Base-by-base conservation (phyloP, 768 basidiomycete species). In the Stropharia rugosoannulata region DNA sequence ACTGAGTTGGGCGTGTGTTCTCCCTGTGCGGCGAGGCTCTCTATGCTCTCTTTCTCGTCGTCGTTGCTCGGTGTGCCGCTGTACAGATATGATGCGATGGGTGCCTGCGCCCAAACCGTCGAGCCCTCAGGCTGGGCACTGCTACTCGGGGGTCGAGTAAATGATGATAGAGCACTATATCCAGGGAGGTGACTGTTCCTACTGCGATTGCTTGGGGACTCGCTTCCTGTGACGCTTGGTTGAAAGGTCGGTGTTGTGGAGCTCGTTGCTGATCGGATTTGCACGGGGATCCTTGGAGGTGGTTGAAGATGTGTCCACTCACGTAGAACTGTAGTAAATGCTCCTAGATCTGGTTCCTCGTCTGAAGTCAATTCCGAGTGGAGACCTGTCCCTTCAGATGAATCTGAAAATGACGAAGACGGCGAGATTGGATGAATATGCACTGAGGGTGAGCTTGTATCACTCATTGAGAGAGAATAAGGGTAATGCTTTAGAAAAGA, bases 281-380 rank as follows among this genome's bases (percentile, higher is more conserved):
- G 63, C 16, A 67, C 62, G 6, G 71, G 73, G 8, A 71, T 72
- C 42, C 78, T 70, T 15, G 75, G 77, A 46, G 68, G 68, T 3
- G 75, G 83, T 57, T 85, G 83, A 0, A 85, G 65, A 53, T 85
- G 78, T 16, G 66, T 77, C 69, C 85, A 75, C 52, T 84, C 87
- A n/a, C 87, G 79, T 44, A 90, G 80, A 19, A 90, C 86, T 36
- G 81, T 76, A 12, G 75, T 80, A 68, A 90, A 90, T 8, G 86
- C 85, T 6, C 89, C 89, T 7, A 90, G 77, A 68, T 89, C 87
- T 41, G 88, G 88, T 56, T 80, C 79, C 66, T 89, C 81, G 63
- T 84, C 83, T 19, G 82, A 81, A 19, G 82, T 84, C 19, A 77
- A 75, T 39, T 79, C 79, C n/a, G 80, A 81, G 53, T 51, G 62